Evolutionary conservation across 805 yeast genomes (phyloP).

Genomic region (Cyberlindnera suaveolens): DNA sequence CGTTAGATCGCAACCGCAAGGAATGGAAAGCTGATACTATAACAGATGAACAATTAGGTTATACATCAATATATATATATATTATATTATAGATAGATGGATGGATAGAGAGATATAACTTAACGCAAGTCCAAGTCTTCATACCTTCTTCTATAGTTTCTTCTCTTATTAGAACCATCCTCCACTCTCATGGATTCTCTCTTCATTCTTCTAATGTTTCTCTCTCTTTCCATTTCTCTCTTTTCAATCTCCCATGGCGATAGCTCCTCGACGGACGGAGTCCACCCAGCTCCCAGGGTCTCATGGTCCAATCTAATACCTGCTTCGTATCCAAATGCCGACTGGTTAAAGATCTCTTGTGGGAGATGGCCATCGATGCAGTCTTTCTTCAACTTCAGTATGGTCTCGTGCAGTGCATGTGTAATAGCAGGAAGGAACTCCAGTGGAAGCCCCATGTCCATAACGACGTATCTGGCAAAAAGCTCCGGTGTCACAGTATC

Average conservation of each 20-base stretch:
- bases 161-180: conserved; percentile 36
- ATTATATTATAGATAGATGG: too few species aligned
- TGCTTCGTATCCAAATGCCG: conserved; percentile 55
- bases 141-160: conserved; percentile 38
- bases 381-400: conserved; percentile 73
- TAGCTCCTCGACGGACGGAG: conserved; percentile 79
- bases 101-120: neutral
- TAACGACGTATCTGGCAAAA: conserved; percentile 77
- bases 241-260: conserved; percentile 91
- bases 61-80: too few species aligned
- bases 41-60: too few species aligned
- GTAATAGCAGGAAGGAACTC: conserved; percentile 91
- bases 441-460: conserved; percentile 74
- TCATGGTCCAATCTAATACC: conserved; percentile 72
- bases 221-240: conserved; percentile 90
- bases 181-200: conserved; percentile 80
- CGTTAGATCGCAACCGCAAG: too few species aligned
- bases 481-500: conserved; percentile 54
- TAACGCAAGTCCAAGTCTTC: conserved; percentile 32
- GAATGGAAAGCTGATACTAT: too few species aligned
- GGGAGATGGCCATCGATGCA: conserved; percentile 63
- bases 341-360: conserved; percentile 46
- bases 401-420: conserved; percentile 76
- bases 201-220: conserved; percentile 86
- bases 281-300: conserved; percentile 76